phyloP scores from a whole-genome alignment of 805 yeast species.

The Sugiyamaella chiloensis region DNA sequence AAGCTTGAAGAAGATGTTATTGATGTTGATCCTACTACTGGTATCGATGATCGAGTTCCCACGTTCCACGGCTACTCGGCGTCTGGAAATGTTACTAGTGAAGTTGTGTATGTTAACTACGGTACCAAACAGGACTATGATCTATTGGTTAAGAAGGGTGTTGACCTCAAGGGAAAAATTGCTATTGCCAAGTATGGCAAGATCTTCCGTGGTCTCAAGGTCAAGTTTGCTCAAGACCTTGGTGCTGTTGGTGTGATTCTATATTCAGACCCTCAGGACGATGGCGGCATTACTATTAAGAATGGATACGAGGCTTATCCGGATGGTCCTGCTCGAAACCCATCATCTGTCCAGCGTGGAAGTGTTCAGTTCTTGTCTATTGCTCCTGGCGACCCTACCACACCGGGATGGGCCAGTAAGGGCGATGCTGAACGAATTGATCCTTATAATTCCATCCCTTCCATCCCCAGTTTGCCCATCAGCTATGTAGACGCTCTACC shows the following conservation, averaged over 20 bases:
- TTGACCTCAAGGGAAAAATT: slow-evolving; percentile 54
- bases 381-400: slow-evolving; percentile 75
- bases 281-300: slow-evolving; percentile 43
- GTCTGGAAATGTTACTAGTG: slow-evolving; percentile 67
- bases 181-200: slow-evolving; percentile 66
- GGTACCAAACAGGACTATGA: slow-evolving; percentile 63
- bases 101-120: slow-evolving; percentile 63
- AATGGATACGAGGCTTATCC: slow-evolving; percentile 69
- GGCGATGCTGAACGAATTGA: slow-evolving; percentile 48
- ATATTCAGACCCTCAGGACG: slow-evolving; percentile 68
- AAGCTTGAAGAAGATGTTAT: slow-evolving; percentile 51
- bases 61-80: slow-evolving; percentile 78
- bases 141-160: slow-evolving; percentile 43
- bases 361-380: slow-evolving; percentile 60
- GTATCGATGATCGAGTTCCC: slow-evolving; percentile 51
- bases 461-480: slow-evolving; percentile 69
- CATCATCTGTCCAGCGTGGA: slow-evolving; percentile 73
- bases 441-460: slow-evolving; percentile 53
- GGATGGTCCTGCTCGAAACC: slow-evolving; percentile 73
- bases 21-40: slow-evolving; percentile 50
- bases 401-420: slow-evolving; percentile 63
- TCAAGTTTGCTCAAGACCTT: slow-evolving; percentile 67
- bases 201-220: slow-evolving; percentile 70
- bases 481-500: slow-evolving; percentile 62
- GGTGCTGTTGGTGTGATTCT: slow-evolving; percentile 67